Percentiles rank a stretch among this genome's conserved stretches.
These are phyloP conservation scores for Coemansia sp. DNA, from an alignment of 192 early-diverging fungal genomes.

Conservation along the genomic window DNA sequence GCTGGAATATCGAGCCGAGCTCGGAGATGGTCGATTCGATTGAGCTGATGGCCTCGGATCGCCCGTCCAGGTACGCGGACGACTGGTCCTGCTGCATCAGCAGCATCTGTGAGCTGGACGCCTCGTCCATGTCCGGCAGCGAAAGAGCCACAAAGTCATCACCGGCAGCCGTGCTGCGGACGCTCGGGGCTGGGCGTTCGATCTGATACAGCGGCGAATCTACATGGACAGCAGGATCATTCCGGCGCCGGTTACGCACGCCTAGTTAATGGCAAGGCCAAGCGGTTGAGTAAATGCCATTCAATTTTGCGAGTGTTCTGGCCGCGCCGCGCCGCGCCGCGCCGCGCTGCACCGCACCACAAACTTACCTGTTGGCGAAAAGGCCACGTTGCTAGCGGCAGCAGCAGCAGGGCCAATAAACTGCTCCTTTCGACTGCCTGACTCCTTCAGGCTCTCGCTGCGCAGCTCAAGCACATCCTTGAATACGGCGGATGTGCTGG, in stretches of 20 bases:
- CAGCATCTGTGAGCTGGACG: slow-evolving; percentile 68
- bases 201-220: slow-evolving; percentile 60
- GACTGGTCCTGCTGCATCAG: slow-evolving; percentile 63
- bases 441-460: slow-evolving; percentile 92
- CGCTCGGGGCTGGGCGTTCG: slow-evolving; percentile 28
- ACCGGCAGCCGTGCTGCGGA: slow-evolving; percentile 7
- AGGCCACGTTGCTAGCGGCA: slow-evolving; percentile 11
- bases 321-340: no score
- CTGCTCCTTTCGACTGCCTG: slow-evolving; percentile 86
- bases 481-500: slow-evolving; percentile 84
- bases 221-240: slow-evolving; percentile 21
- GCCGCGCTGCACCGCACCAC: no score
- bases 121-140: slow-evolving; percentile 54
- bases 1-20: slow-evolving; percentile 84
- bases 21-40: slow-evolving; percentile 98
- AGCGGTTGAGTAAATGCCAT: background rate
- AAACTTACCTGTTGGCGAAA: slow-evolving; percentile 38
- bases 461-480: slow-evolving; percentile 96
- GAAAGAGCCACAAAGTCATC: slow-evolving; percentile 56
- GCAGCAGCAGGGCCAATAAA: slow-evolving; percentile 61
- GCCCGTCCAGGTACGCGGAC: slow-evolving; percentile 77
- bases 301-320: no score
- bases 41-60: slow-evolving; percentile 88
- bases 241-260: slow-evolving; percentile 43
- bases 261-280: slow-evolving; percentile 18